Conservation (phyloP, 2,329 filamentous ascomycete species). For the Ophiocordyceps camponoti-leonardi region DNA sequence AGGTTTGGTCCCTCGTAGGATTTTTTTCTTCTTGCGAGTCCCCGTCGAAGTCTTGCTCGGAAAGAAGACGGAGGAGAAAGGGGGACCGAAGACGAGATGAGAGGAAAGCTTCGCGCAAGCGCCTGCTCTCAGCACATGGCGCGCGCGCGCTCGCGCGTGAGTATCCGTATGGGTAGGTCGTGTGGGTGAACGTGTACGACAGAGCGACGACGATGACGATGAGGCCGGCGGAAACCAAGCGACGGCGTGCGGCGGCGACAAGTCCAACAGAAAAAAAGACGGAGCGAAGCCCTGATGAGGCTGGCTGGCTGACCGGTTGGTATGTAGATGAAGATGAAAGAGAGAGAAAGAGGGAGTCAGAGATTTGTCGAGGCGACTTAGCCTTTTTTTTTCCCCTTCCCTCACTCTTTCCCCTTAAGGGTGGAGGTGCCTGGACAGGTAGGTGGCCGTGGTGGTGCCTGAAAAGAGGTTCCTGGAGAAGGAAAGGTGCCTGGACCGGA, state of each 20-base stretch:
- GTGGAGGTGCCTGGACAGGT: background rate
- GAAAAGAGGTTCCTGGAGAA: background rate
- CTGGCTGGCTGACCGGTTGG: background rate
- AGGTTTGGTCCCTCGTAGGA: background rate
- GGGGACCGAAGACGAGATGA: background rate
- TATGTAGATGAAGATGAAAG: background rate
- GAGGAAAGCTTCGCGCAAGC: background rate
- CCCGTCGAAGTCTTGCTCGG: background rate
- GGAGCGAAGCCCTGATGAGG: background rate
- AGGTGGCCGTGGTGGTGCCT: background rate
- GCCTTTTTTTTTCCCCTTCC: too few species aligned
- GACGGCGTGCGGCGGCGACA: background rate
- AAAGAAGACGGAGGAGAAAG: background rate
- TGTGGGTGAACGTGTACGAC: background rate
- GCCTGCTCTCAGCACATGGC: background rate
- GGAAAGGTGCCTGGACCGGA: too few species aligned
- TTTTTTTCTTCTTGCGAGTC: too few species aligned
- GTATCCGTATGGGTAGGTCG: too few species aligned
- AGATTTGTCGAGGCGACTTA: background rate
- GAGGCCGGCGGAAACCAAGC: background rate
- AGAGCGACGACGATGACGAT: background rate
- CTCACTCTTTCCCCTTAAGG: too few species aligned
- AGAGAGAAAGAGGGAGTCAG: background rate
- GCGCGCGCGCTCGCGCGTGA: background rate
- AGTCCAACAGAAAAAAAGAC: background rate